Conservation (phyloP, 176 grass and related monocot genomes). For the Olyra latifolia region DNA sequence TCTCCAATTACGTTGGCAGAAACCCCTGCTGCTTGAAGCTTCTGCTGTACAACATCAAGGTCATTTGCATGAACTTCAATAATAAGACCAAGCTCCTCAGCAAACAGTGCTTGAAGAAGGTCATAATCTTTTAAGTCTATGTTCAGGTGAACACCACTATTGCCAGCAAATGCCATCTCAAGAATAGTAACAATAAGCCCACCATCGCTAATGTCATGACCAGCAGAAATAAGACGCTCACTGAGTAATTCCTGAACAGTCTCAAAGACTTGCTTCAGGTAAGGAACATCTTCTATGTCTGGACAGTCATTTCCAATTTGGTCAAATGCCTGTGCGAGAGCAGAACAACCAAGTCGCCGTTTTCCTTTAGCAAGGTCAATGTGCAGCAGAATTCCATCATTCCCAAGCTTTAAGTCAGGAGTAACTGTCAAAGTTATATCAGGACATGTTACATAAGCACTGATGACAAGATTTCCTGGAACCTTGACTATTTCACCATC, state of each 20-base stretch:
- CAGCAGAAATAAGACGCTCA: constrained; percentile 65
- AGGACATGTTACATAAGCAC: constrained; percentile 86
- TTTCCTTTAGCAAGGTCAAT: constrained; percentile 83
- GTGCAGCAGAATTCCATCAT: constrained; percentile 76
- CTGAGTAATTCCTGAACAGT: constrained; percentile 69
- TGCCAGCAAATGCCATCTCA: constrained; percentile 96
- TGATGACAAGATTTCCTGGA: constrained; percentile 90
- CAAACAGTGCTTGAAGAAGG: constrained; percentile 71
- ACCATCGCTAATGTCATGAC: constrained; percentile 91
- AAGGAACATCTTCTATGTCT: constrained; percentile 73
- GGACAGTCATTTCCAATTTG: constrained; percentile 91
- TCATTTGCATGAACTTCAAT: constrained; percentile 59
- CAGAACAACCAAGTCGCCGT: constrained; percentile 69
- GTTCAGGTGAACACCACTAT: constrained; percentile 73
- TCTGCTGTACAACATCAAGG: constrained; percentile 50
- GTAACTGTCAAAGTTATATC: constrained; percentile 92
- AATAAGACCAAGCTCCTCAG: constrained; percentile 82
- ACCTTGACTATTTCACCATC: constrained; percentile 82
- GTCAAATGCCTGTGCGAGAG: constrained; percentile 82
- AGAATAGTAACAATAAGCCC: constrained; percentile 76
- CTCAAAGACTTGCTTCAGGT: constrained; percentile 75
- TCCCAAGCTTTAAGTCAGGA: constrained; percentile 80
- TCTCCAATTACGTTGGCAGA: constrained; percentile 63
- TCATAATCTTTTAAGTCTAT: constrained; percentile 51
- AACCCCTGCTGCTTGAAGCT: constrained; percentile 62